Percentiles rank a stretch among this genome's conserved stretches.
Conservation (phyloP, 805 yeast genomes). For the Phaffomyces thermotolerans region DNA sequence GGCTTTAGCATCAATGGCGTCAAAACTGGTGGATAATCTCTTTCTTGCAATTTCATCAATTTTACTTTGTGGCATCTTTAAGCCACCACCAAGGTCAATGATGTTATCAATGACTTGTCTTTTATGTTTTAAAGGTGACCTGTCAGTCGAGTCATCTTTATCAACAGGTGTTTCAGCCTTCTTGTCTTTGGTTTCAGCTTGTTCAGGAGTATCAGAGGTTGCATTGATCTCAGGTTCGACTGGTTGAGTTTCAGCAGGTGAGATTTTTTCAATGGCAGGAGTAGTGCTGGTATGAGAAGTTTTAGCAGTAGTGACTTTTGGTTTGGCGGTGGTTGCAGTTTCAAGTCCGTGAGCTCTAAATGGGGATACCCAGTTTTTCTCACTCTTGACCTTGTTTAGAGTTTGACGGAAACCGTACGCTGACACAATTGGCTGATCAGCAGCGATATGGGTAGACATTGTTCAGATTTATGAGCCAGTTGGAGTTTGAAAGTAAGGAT, state of each 20-base stretch:
- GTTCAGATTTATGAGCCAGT: neutral
- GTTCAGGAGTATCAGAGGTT: neutral
- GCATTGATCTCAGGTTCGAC: neutral
- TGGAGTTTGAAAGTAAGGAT: neutral
- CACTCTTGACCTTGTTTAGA: constrained; percentile 16
- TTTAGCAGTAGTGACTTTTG: constrained; percentile 2
- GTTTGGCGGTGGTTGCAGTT: no score
- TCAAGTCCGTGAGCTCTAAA: constrained; percentile 11
- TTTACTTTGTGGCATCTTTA: constrained; percentile 21
- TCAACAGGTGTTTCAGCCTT: neutral
- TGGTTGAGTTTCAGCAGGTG: neutral
- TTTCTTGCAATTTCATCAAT: constrained; percentile 22
- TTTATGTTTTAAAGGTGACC: constrained; percentile 2
- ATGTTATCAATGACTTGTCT: constrained; percentile 16
- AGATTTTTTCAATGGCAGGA: neutral
- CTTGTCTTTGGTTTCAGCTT: neutral
- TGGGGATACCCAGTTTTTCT: constrained; percentile 25
- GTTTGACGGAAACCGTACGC: constrained; percentile 15
- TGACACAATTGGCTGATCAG: neutral
- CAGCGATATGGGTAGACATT: neutral
- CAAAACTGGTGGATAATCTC: constrained; percentile 16
- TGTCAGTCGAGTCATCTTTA: neutral
- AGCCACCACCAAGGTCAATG: constrained; percentile 24
- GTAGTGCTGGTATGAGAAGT: neutral
- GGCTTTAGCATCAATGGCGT: constrained; percentile 18